Evolutionary conservation across 768 basidiomycete species (phyloP).

Genomic region (Paxillus rubicundulus): DNA sequence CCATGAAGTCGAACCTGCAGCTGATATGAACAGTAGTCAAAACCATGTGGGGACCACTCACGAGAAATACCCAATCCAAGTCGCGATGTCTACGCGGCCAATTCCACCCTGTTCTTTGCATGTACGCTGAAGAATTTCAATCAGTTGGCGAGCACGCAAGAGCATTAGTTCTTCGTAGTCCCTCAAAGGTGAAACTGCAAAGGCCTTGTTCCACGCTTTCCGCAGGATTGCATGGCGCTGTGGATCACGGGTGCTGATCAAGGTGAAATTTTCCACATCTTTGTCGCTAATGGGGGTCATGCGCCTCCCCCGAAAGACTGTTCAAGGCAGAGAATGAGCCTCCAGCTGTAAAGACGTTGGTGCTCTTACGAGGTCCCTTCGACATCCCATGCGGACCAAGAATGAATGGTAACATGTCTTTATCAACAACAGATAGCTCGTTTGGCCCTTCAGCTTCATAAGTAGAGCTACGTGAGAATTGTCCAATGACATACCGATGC

Average conservation of each 20-base stretch:
- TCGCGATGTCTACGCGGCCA: conserved; percentile 12
- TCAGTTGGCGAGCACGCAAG: conserved; percentile 19
- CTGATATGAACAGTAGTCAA: not conserved
- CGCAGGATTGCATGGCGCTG: conserved; percentile 22
- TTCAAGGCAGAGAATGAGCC: conserved; percentile 2
- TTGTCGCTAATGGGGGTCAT: conserved; percentile 15
- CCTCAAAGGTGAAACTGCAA: conserved; percentile 25
- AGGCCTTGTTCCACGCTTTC: conserved; percentile 33
- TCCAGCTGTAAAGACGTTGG: not conserved
- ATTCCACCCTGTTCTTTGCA: conserved; percentile 12
- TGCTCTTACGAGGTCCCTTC: conserved; percentile 27
- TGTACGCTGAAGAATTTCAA: conserved; percentile 8
- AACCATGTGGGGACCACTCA: conserved; percentile 3
- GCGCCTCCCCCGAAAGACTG: conserved; percentile 23
- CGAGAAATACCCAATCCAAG: conserved; percentile 23
- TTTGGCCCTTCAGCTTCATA: conserved; percentile 34
- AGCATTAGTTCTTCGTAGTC: conserved; percentile 27
- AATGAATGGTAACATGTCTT: conserved; percentile 19
- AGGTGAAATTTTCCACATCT: conserved; percentile 9
- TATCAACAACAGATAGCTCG: conserved; percentile 33
- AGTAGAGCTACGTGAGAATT: conserved; percentile 1
- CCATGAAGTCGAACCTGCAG: conserved; percentile 26
- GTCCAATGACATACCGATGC: conserved; percentile 26
- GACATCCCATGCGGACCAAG: conserved; percentile 29
- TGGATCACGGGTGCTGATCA: conserved; percentile 19